Evolutionary conservation across 2,329 filamentous ascomycete species (phyloP), one percentile per base, ranked within the genome.

Genomic region (Fusarium liriodendri): DNA sequence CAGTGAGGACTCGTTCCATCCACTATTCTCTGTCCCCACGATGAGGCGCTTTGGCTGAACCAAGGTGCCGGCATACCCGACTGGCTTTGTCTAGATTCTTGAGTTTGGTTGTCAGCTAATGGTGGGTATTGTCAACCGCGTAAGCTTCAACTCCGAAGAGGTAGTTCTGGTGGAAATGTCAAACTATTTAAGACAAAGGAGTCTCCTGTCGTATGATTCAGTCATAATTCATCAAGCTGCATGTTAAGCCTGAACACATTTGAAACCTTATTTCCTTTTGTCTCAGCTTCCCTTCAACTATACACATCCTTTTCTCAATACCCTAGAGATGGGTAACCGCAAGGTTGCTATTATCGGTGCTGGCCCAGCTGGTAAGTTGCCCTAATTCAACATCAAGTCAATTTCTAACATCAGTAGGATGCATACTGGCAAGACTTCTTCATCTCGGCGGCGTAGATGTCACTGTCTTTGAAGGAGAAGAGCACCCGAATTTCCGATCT

Each of bases 391-490:
- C 35, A 42, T 16, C 33, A 33, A 22, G 7, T 18, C 2, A 38
- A n/a, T 22, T 37, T 27, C 58, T 76, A 22, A 77, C 65, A 66
- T 9, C 6, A 6, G 27, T 10, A 80, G 78, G 78, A 9, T 80
- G 78, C 37, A 71, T 77, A 63, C 60, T 80, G n/a, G 88, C 87
- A 45, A 85, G 86, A 22, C 83, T 91, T 38, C 84, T 91, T 9
- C 82, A 86, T 59, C 78, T 83, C n/a, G 81, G 85, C 66, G 79
- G 81, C 57, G 82, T 89, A 58, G 78, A 85, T 5, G 84, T 85
- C 68, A 86, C 83, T 8, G 79, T 91, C 29, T 91, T 86, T 73
- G 86, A 90, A 79, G 81, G 83, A 54, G 86, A 88, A 32, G 63
- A 79, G 9, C 82, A 83, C 5, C 82, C 84, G n/a, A 74, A 85